Percentiles rank a stretch among this genome's conserved stretches.
Conservation (phyloP, 805 yeast species). For the Saccharomyces jurei region DNA sequence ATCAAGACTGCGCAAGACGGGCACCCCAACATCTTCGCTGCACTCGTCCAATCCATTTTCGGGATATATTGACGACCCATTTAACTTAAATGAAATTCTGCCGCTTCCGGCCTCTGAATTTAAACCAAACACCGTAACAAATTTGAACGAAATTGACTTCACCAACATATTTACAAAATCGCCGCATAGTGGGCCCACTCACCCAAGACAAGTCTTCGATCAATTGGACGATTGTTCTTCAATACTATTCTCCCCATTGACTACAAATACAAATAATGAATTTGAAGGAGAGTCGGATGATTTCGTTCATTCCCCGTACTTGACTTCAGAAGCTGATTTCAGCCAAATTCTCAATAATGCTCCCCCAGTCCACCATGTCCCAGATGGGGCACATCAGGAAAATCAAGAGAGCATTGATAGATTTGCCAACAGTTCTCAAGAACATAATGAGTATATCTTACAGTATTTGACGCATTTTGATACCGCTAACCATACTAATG, state of each 20-base stretch:
- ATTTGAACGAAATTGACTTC: slow-evolving; percentile 30
- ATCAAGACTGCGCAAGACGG: not conserved
- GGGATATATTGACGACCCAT: not conserved
- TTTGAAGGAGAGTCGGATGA: not conserved
- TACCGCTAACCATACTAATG: not conserved
- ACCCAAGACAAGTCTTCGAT: not conserved
- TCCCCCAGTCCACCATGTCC: not conserved
- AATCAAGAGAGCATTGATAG: not conserved
- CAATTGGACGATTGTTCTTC: not conserved
- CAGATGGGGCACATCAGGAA: not conserved
- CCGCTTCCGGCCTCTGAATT: slow-evolving; percentile 6
- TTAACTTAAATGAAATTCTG: not conserved
- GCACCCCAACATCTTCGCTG: not conserved
- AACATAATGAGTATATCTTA: not conserved
- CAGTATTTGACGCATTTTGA: not conserved
- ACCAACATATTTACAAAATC: slow-evolving; percentile 28
- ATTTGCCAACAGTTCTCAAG: not conserved
- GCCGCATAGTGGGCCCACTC: slow-evolving; percentile 1
- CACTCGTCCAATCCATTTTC: slow-evolving; percentile 1
- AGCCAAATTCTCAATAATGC: not conserved
- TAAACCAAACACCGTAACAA: slow-evolving; percentile 5
- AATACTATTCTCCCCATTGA: not conserved
- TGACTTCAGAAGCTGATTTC: not conserved
- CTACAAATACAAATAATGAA: not conserved
- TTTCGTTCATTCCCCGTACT: not conserved